These are phyloP conservation scores for Penicillium brevicompactum DNA, from an alignment of 2,329 filamentous ascomycete species.

Conservation along the genomic window DNA sequence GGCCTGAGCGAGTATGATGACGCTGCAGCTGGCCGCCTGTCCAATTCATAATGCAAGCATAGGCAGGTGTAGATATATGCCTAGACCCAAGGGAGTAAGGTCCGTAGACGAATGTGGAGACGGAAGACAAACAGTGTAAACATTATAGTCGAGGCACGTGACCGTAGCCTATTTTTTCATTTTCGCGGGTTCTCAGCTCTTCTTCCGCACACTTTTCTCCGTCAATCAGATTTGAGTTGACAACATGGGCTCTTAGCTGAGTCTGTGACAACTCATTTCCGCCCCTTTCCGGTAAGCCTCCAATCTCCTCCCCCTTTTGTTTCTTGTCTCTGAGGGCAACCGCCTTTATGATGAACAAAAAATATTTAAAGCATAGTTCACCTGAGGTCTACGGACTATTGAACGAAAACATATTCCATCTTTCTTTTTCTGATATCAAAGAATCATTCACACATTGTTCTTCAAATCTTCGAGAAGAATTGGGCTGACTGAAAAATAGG, in stretches of 20 bases:
- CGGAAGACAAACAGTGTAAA: conserved; percentile 7
- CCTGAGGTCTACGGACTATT: conserved; percentile 43
- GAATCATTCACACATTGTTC: conserved; percentile 5
- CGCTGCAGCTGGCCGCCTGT: conserved; percentile 46
- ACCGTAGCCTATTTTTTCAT: conserved; percentile 1
- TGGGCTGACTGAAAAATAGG: conserved; percentile 18
- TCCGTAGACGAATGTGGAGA: not conserved
- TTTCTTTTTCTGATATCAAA: conserved; percentile 39
- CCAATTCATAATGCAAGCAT: conserved; percentile 44
- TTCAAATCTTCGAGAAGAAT: conserved; percentile 4
- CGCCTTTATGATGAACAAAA: conserved; percentile 39
- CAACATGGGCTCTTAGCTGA: not conserved
- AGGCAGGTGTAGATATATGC: not conserved
- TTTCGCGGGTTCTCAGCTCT: conserved; percentile 9
- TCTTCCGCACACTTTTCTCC: conserved; percentile 5
- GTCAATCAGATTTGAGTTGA: conserved; percentile 2
- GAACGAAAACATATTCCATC: conserved; percentile 46
- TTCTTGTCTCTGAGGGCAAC: not conserved
- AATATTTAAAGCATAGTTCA: conserved; percentile 46
- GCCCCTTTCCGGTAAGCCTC: conserved; percentile 21
- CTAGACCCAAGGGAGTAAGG: not conserved
- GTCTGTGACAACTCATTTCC: conserved; percentile 9
- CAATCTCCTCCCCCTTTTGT: not conserved
- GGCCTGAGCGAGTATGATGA: conserved; percentile 36
- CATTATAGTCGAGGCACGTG: conserved; percentile 16